A percentile compares a stretch with the other conserved stretches of the same genome.
These are phyloP conservation scores for Venturia effusa DNA, from an alignment of 2,329 filamentous ascomycete species.

Conservation along the genomic window DNA sequence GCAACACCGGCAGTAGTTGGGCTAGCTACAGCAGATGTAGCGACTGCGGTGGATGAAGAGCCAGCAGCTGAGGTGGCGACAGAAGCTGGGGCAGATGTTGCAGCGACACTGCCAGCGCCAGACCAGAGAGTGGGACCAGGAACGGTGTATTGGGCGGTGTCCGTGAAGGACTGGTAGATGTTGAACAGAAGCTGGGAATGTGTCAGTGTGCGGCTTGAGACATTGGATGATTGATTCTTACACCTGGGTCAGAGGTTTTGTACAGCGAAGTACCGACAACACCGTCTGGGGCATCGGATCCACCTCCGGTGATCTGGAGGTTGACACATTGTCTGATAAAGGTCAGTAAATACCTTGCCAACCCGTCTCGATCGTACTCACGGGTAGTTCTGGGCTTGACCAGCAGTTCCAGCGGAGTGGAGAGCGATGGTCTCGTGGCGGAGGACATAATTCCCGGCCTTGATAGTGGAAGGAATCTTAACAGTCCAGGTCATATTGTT, in stretches of 20 bases:
- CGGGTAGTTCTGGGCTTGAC: conserved; percentile 37
- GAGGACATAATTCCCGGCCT: conserved; percentile 47
- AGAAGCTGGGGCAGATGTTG: background rate
- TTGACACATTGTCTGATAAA: conserved; percentile 10
- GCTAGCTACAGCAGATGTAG: background rate
- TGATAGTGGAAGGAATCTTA: conserved; percentile 41
- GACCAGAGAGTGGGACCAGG: conserved; percentile 11
- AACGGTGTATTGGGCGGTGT: conserved; percentile 9
- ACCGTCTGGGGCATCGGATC: conserved; percentile 10
- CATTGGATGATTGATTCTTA: background rate
- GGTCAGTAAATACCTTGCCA: background rate
- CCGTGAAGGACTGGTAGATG: conserved; percentile 9
- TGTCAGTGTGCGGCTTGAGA: background rate
- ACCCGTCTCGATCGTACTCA: background rate
- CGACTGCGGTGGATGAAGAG: background rate
- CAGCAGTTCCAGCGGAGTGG: conserved; percentile 37
- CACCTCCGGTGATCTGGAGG: conserved; percentile 12
- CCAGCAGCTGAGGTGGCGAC: background rate
- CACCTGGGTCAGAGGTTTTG: conserved; percentile 11
- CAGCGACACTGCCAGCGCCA: background rate
- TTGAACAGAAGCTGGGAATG: conserved; percentile 7
- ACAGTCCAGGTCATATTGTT: conserved; percentile 38
- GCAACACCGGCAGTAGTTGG: background rate
- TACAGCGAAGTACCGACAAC: conserved; percentile 9
- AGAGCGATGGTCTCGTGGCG: conserved; percentile 52